phyloP scores from a whole-genome alignment of 495 filamentous ascomycete genomes.

The Aspergillus panamensis region DNA sequence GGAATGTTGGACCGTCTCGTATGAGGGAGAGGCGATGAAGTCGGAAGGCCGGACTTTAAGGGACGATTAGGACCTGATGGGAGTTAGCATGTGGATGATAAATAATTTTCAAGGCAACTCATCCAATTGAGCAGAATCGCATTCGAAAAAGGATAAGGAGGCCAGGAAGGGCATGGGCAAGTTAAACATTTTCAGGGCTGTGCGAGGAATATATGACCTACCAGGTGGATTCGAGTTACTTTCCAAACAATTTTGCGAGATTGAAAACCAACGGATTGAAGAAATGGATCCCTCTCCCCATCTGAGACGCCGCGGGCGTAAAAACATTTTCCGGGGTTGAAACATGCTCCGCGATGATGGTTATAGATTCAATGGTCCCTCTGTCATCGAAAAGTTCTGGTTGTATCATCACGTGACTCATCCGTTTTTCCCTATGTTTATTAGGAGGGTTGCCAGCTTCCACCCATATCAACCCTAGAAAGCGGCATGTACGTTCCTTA shows the following conservation, averaged over 20 bases:
- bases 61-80: background rate
- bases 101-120: background rate
- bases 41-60: conserved; percentile 1
- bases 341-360: conserved; percentile 28
- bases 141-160: background rate
- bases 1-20: conserved; percentile 23
- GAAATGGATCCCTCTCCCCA: conserved; percentile 12
- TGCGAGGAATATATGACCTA: conserved; percentile 14
- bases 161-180: background rate
- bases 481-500: background rate
- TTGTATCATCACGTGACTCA: conserved; percentile 13
- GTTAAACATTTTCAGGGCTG: background rate
- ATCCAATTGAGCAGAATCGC: background rate
- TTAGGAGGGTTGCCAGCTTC: no score
- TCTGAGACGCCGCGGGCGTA: conserved; percentile 20
- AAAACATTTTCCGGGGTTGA: conserved; percentile 25
- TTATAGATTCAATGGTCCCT: background rate
- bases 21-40: conserved; percentile 11
- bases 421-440: no score
- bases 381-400: conserved; percentile 5
- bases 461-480: background rate
- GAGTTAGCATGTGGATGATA: background rate
- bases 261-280: conserved; percentile 33
- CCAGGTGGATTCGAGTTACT: conserved; percentile 24
- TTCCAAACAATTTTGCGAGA: conserved; percentile 18